Conservation (phyloP, 768 basidiomycete species). For the Multifurca ochricompacta region DNA sequence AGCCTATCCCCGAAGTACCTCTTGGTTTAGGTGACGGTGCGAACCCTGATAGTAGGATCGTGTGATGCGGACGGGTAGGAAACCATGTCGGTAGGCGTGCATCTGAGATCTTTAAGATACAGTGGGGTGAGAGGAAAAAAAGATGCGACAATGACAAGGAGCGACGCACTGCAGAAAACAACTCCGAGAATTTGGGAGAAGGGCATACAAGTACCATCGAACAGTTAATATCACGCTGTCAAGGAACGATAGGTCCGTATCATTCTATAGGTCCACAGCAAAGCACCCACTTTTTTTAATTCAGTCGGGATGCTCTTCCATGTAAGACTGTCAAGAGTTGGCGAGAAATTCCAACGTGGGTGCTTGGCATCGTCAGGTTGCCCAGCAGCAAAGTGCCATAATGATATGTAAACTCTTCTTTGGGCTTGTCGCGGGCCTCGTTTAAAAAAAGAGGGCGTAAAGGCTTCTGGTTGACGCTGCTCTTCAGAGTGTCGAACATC, state of each 20-base stretch:
- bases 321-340: conserved; percentile 16
- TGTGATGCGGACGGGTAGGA: conserved; percentile 7
- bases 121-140: not conserved
- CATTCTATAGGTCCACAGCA: not conserved
- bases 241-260: not conserved
- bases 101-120: conserved; percentile 9
- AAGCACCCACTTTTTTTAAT: conserved; percentile 15
- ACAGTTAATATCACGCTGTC: conserved; percentile 18
- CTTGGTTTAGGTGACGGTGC: conserved; percentile 15
- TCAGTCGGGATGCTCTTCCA: conserved; percentile 16
- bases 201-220: conserved; percentile 17
- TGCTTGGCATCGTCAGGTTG: conserved; percentile 16
- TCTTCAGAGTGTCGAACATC: conserved; percentile 20
- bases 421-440: conserved; percentile 10
- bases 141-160: conserved; percentile 4
- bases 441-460: conserved; percentile 7
- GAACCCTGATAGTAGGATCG: conserved; percentile 17
- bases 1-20: conserved; percentile 8
- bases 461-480: conserved; percentile 9
- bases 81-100: conserved; percentile 14
- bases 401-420: conserved; percentile 11
- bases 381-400: conserved; percentile 21
- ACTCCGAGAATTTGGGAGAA: conserved; percentile 12
- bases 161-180: conserved; percentile 18
- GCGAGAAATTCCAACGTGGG: conserved; percentile 12